phyloP scores from a whole-genome alignment of 768 basidiomycete species.

The Podaxis sp. region DNA sequence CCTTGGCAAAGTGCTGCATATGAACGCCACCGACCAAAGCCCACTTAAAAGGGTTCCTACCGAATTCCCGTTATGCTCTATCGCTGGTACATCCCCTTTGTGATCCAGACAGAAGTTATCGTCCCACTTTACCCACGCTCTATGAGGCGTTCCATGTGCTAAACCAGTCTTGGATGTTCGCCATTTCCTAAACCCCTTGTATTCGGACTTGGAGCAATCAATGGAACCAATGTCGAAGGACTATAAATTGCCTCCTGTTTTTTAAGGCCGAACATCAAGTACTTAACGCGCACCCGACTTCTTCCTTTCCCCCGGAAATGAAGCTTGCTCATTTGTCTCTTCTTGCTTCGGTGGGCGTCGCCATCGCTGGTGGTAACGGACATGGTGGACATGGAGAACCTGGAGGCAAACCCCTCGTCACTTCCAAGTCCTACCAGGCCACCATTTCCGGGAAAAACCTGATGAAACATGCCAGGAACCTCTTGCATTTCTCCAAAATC shows the following conservation, averaged over 20 bases:
- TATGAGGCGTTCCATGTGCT: neutral
- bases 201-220: neutral
- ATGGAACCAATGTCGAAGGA: neutral
- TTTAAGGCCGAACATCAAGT: neutral
- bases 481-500: slow-evolving; percentile 27
- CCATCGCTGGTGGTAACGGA: slow-evolving; percentile 3
- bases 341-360: neutral
- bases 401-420: slow-evolving; percentile 17
- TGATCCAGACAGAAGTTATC: neutral
- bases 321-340: neutral
- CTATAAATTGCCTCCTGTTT: neutral
- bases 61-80: neutral
- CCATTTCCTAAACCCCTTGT: too few relatives aligned
- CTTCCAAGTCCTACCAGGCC: slow-evolving; percentile 12
- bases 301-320: neutral
- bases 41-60: neutral
- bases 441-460: slow-evolving; percentile 21
- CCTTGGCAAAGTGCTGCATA: neutral
- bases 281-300: neutral
- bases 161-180: neutral
- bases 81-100: neutral
- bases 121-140: neutral
- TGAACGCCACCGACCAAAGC: neutral
- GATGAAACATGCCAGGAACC: slow-evolving; percentile 27
- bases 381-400: neutral